Conservation (phyloP, 805 yeast genomes). For the Cyberlindnera maritima region DNA sequence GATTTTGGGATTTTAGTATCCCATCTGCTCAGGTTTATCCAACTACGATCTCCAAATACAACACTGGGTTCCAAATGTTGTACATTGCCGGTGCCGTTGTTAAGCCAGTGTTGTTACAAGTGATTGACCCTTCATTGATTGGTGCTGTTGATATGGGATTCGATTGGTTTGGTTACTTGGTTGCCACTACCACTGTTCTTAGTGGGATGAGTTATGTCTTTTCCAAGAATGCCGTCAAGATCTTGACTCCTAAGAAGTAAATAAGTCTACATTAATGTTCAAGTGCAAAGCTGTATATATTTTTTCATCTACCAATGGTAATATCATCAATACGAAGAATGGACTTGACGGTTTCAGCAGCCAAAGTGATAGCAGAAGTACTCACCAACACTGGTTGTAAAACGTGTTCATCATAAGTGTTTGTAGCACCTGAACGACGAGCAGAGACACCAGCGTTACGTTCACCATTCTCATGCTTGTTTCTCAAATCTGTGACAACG, state of each 20-base stretch:
- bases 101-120: constrained; percentile 45
- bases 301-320: constrained; percentile 74
- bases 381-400: constrained; percentile 94
- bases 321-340: constrained; percentile 96
- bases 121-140: constrained; percentile 32
- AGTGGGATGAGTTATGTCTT: constrained; percentile 80
- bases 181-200: constrained; percentile 66
- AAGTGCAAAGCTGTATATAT: too few species aligned
- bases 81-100: constrained; percentile 68
- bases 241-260: constrained; percentile 37
- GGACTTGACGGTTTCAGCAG: constrained; percentile 95
- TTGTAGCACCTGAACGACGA: constrained; percentile 88
- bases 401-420: constrained; percentile 90
- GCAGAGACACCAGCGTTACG: constrained; percentile 93
- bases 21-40: constrained; percentile 90
- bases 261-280: too few species aligned
- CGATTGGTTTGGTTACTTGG: constrained; percentile 47
- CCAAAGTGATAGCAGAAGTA: constrained; percentile 90
- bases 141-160: constrained; percentile 25
- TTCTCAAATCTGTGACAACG: constrained; percentile 84
- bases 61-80: constrained; percentile 90
- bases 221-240: constrained; percentile 65
- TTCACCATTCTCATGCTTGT: constrained; percentile 89
- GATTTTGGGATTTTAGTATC: constrained; percentile 76
- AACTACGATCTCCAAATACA: constrained; percentile 77